Evolutionary conservation across 106 monocot genomes (phyloP).

Genomic region (Acanthochlamys bracteata): DNA sequence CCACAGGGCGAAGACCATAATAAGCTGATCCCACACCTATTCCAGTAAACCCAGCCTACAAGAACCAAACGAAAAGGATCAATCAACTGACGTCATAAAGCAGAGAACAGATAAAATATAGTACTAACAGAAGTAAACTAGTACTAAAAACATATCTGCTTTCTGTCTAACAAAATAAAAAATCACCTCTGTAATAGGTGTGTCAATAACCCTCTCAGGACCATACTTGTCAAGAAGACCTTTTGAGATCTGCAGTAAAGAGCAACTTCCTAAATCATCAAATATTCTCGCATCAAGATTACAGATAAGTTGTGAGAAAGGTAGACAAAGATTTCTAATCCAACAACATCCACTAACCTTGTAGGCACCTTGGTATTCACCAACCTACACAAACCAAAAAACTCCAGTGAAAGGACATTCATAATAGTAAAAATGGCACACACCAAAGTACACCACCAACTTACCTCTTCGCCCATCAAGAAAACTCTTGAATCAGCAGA

Average conservation of each 20-base stretch:
- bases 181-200: constrained; percentile 94
- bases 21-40: constrained; percentile 99
- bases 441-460: neutral
- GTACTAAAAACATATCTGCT: neutral
- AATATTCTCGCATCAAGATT: neutral
- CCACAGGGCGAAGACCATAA: constrained; percentile 84
- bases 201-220: constrained; percentile 92
- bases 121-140: neutral
- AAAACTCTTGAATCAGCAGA: constrained; percentile 90
- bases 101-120: neutral
- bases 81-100: neutral
- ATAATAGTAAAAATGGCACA: neutral
- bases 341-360: constrained; percentile 41
- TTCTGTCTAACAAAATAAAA: neutral
- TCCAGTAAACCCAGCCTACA: constrained; percentile 95
- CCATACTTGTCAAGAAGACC: constrained; percentile 95
- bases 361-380: constrained; percentile 98
- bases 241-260: constrained; percentile 62
- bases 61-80: neutral
- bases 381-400: constrained; percentile 50
- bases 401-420: neutral
- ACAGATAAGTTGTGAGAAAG: neutral
- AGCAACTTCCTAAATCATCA: neutral
- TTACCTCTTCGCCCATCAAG: constrained; percentile 98
- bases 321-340: neutral